Conservation (phyloP, 2,329 filamentous ascomycete genomes). For the Aureobasidium vineae region DNA sequence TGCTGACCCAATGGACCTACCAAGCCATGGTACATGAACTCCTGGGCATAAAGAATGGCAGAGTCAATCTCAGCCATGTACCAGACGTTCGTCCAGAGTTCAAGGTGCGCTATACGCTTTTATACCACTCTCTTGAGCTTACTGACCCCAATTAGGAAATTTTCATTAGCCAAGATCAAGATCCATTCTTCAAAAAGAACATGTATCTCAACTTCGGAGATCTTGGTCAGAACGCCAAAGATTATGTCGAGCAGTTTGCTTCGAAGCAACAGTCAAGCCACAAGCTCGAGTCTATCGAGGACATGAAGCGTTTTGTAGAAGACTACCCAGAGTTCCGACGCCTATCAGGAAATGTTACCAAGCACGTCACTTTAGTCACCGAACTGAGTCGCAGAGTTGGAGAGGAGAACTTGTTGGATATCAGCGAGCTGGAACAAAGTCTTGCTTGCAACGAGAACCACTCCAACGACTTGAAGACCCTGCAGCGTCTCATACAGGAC, state of each 20-base stretch:
- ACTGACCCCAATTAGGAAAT: slow-evolving; percentile 62
- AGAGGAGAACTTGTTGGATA: slow-evolving; percentile 84
- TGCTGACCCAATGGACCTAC: slow-evolving; percentile 98
- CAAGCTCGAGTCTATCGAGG: slow-evolving; percentile 93
- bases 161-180: slow-evolving; percentile 92
- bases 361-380: slow-evolving; percentile 93
- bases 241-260: slow-evolving; percentile 98
- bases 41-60: slow-evolving; percentile 89
- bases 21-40: slow-evolving; percentile 99
- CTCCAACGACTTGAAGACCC: slow-evolving; percentile 80
- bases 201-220: slow-evolving; percentile 99
- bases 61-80: slow-evolving; percentile 81
- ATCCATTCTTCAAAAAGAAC: slow-evolving; percentile 98
- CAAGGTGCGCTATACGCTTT: slow-evolving; percentile 46
- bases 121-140: not conserved
- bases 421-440: slow-evolving; percentile 95
- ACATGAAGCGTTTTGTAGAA: slow-evolving; percentile 99
- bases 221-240: slow-evolving; percentile 92
- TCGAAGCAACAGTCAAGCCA: slow-evolving; percentile 95
- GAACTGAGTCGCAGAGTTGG: slow-evolving; percentile 88
- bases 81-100: slow-evolving; percentile 83
- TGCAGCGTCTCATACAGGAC: slow-evolving; percentile 83
- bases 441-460: slow-evolving; percentile 97
- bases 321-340: slow-evolving; percentile 98
- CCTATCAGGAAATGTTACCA: slow-evolving; percentile 95